phyloP scores from a whole-genome alignment of 2,329 filamentous ascomycete species.

The Blastomyces silverae region DNA sequence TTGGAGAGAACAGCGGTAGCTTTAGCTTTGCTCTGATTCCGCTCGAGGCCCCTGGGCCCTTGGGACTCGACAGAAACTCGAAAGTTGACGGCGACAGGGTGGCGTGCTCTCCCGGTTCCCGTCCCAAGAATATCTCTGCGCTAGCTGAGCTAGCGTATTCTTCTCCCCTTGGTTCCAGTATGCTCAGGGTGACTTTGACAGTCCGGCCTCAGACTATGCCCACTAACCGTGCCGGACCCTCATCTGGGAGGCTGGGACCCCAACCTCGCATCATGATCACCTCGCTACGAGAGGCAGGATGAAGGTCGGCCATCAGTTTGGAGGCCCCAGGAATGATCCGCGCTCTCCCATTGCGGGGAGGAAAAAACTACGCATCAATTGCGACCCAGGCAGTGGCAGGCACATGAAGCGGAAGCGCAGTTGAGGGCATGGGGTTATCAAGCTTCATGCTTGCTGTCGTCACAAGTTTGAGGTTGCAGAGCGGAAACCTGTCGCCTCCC shows the following conservation, averaged over 20 bases:
- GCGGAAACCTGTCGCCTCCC: not conserved
- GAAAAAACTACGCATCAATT: not conserved
- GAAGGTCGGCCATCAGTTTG: not conserved
- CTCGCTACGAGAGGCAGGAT: not conserved
- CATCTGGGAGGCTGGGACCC: not conserved
- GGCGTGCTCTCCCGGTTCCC: conserved; percentile 11
- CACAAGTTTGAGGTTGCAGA: conserved; percentile 11
- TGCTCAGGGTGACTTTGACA: not conserved
- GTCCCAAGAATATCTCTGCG: conserved; percentile 10
- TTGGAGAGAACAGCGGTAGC: not conserved
- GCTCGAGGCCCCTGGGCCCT: not conserved
- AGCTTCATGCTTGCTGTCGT: conserved; percentile 4
- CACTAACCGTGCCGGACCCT: conserved; percentile 1
- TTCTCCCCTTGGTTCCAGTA: conserved; percentile 3
- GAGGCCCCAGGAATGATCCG: not conserved
- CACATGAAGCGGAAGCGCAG: not conserved
- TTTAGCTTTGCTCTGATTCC: not conserved
- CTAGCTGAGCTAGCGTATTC: not conserved
- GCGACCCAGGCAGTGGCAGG: not conserved
- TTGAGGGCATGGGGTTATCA: not conserved
- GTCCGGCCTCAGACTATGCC: not conserved
- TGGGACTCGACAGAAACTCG: not conserved
- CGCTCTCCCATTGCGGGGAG: not conserved
- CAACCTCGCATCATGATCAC: conserved; percentile 3
- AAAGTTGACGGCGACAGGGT: conserved; percentile 5